Base-by-base conservation (phyloP, 805 yeast species). In the Dipodascus geniculatus region DNA sequence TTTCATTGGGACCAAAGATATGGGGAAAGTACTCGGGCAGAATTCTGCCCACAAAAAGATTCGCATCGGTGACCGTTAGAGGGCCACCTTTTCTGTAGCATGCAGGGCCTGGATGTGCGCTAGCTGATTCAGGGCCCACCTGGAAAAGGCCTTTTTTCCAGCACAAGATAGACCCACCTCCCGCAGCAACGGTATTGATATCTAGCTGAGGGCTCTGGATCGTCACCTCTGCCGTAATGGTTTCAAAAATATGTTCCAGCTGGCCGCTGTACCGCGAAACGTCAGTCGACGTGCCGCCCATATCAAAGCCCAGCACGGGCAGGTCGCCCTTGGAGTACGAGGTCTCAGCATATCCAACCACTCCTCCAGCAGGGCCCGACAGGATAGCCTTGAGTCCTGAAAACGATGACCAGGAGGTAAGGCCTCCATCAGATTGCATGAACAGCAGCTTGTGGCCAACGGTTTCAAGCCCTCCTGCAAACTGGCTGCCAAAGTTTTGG, bases 321-420 rank as follows among this genome's bases (percentile, higher is more conserved):
- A 77, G 76, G n/a, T 68, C 62, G 1, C 70, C 68, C 56, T 80
- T 74, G 11, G 44, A 23, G 64, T 75, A 87, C 57, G 96, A 86
- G 0, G 98, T 90, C 52, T 80, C 76, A 0, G 96, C 87, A 61
- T 81, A 87, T 0, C 98, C 98, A 33, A 91, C 96, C 55, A 91
- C 95, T 51, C 98, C 98, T 42, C 98, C 98, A 8, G 98, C 98
- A 2, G 98, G 98, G 1, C 98, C 98, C 1, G 96, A 87, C 35
- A 91, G 69, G 50, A 91, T 85, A 2, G 98, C 96, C 60, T 81
- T 77, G 38, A 91, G 72, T 1, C 98, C 98, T 0, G 96, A 83
- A 65, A 91, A 91, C 50, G 79, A 76, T 22, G 80, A 73, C 62
- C 93, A 89, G 54, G 88, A 88, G 22, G 90, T 89, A 55, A 91